Base-by-base conservation (phyloP, 2,329 filamentous ascomycete species). In the Arthrobotrys sphaeroides region DNA sequence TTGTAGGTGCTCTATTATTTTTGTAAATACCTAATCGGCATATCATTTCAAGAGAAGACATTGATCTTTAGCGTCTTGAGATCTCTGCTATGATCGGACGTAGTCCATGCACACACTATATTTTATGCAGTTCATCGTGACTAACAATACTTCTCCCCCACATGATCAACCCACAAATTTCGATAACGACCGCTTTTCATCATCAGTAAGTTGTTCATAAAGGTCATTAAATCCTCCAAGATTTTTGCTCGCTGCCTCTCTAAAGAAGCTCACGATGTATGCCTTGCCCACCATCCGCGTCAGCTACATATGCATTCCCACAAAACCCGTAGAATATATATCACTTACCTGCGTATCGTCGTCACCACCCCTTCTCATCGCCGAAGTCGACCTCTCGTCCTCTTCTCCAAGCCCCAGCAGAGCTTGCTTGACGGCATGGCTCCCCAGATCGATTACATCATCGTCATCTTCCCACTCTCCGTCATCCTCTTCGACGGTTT, bases 391-490 rank as follows among this genome's bases (percentile, higher is more conserved):
- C n/a, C 79, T 68, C 10, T 77, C 78, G 20, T 62, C 76, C 2
- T 69, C 73, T 10, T 76, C 73, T 12, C 75, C 78, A 13, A 80
- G 75, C 4, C 78, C 79, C 33, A 80, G 43, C 31, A 80, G 49
- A 49, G 79, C 79, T 72, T 77, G 38, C 51, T 66, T 31, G 20
- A 68, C 53, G 24, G 78, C 72, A 76, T 69, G 42, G 59, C 61
- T 62, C 43, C 69, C 64, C 7, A 65, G 33, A 31, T 67, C 57
- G n/a, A 96, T 84, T 1, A 88, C 87, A 75, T 91, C 88, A 0
- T 89, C 88, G 47, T 96, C 88, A 79, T 97, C 94, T 82, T 98
- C 94, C 92, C 94, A 97, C 26, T 91, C 91, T 70, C 91, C 92
- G 69, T 93, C 91, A 7, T 91, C 91, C 40, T 90, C 89, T 22